Conservation (phyloP, 768 basidiomycete genomes). For the Phaeotremella skinneri region DNA sequence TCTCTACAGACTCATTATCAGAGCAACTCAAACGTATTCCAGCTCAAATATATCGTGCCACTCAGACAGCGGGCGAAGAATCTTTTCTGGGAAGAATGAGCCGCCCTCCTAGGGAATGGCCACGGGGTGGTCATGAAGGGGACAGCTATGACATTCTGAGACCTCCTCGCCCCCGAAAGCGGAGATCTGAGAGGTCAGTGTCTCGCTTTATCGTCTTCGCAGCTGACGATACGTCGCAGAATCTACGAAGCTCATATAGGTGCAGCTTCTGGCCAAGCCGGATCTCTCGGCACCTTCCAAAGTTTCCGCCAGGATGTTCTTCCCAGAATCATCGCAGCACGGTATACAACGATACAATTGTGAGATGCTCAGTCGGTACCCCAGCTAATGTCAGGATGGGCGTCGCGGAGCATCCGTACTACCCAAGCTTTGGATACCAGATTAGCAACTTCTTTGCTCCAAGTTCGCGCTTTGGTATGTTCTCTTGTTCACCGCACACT, state of each 20-base stretch:
- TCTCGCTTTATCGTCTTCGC: background rate
- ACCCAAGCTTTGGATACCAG: slow-evolving; percentile 10
- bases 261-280: background rate
- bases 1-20: background rate
- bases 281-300: background rate
- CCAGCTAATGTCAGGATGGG: slow-evolving; percentile 1
- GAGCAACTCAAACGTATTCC: background rate
- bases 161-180: slow-evolving; percentile 3
- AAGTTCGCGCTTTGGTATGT: slow-evolving; percentile 8
- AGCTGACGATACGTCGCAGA: background rate
- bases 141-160: background rate
- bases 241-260: slow-evolving; percentile 11
- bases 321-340: background rate
- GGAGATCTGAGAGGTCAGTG: slow-evolving; percentile 1
- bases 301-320: slow-evolving; percentile 1
- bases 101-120: background rate
- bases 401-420: slow-evolving; percentile 8
- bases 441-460: slow-evolving; percentile 8
- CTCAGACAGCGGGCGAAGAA: slow-evolving; percentile 1
- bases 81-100: background rate
- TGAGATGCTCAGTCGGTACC: background rate
- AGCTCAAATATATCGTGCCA: background rate
- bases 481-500: background rate
- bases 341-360: slow-evolving; percentile 4
- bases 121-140: background rate